Base-by-base conservation (phyloP, 1,284 basidiomycete genomes). In the Trichosporon sp. region DNA sequence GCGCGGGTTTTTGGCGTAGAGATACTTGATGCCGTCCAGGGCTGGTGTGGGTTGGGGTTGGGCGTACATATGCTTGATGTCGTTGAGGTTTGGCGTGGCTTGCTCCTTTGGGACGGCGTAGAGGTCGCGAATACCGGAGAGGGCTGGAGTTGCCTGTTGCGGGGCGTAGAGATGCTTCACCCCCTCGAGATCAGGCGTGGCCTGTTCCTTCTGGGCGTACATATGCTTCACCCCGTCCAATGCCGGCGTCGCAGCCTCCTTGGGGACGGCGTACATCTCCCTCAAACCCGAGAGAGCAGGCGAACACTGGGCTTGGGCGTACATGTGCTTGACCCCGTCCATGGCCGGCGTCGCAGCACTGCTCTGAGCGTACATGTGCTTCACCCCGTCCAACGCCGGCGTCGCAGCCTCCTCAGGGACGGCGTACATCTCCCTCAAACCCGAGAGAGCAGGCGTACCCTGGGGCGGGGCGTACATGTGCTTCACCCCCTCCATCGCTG, bases 11-110 rank as follows among this genome's bases (percentile, higher is more conserved):
- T 58, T 23, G 13, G 14, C 72, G 40, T 67, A 73, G 68, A 74
- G 70, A 56, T 70, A 65, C 44, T 44, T 58, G 8, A 71, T 9
- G 10, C 69, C 71, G 21, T 67, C 65, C 66, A 74, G 66, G 5
- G 25, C 62, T 0, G 73, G 73, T 3, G 73, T 71, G 14, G 58
- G 27, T 14, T 63, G 37, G 4, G 16, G 57, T 14, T 65, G 58
- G 31, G 32, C 49, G 46, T 71, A 73, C 71, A 77, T 72, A 23
- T 66, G 56, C 52, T 56, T 67, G 56, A 72, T 59, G 5, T 71
- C 72, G 9, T 57, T 40, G 29, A 74, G 68, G 8, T n/a, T 49
- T 3, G 74, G 74, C 21, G 72, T 75, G 4, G 62, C 49, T 1
- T 63, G 54, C 34, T 25, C 61, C 14, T 5, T 19, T 5, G 19